Conservation (phyloP, 352 stramenopile species). For the Globisporangium spiculum region DNA sequence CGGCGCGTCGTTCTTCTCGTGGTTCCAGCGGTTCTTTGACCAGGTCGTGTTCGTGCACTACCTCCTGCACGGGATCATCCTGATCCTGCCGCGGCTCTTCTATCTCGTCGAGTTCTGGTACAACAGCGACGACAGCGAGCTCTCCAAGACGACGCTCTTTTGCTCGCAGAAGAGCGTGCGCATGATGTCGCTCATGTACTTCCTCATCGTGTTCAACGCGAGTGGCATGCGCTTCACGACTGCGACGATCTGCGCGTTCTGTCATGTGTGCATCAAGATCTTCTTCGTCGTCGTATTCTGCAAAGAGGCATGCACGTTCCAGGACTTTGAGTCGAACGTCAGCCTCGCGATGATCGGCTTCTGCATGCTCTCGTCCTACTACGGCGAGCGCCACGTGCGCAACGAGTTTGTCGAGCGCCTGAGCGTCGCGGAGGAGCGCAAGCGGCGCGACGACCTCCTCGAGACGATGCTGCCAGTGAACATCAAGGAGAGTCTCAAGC, state of each 20-base stretch:
- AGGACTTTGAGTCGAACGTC: slow-evolving; percentile 48
- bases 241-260: slow-evolving; percentile 43
- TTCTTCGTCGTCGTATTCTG: slow-evolving; percentile 55
- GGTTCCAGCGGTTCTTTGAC: slow-evolving; percentile 53
- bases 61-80: slow-evolving; percentile 39
- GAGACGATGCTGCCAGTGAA: slow-evolving; percentile 76
- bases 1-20: slow-evolving; percentile 32
- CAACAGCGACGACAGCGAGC: slow-evolving; percentile 20
- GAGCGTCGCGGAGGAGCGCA: slow-evolving; percentile 62
- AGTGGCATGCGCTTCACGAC: slow-evolving; percentile 70
- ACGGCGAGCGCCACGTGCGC: slow-evolving; percentile 60
- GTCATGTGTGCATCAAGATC: slow-evolving; percentile 44
- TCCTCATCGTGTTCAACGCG: slow-evolving; percentile 56
- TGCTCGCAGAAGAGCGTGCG: slow-evolving; percentile 57
- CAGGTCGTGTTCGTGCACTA: slow-evolving; percentile 51
- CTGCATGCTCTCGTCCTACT: slow-evolving; percentile 67
- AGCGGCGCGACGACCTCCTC: slow-evolving; percentile 62
- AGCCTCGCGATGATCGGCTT: slow-evolving; percentile 57
- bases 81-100: slow-evolving; percentile 47
- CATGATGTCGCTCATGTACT: slow-evolving; percentile 52
- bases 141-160: slow-evolving; percentile 35
- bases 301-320: slow-evolving; percentile 34
- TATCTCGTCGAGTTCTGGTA: slow-evolving; percentile 32
- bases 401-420: slow-evolving; percentile 62
- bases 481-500: slow-evolving; percentile 76